These are phyloP conservation scores for Urochloa ruziziensis DNA, from an alignment of 176 grass and related monocot genomes.

Conservation along the genomic window DNA sequence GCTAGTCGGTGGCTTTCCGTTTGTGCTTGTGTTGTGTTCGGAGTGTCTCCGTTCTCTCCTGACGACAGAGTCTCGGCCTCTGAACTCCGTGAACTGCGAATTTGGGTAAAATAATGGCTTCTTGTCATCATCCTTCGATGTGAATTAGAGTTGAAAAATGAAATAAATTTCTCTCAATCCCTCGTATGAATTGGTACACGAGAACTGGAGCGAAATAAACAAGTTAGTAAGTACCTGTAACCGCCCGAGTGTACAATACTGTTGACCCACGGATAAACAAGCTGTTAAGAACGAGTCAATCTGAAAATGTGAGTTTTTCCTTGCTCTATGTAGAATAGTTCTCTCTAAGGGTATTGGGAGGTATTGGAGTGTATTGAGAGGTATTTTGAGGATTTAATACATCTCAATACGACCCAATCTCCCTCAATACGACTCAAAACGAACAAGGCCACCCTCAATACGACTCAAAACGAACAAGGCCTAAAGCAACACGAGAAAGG, in stretches of 20 bases:
- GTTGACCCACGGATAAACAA: neutral
- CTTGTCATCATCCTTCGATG: neutral
- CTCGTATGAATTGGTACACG: neutral
- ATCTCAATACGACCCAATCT: too few species aligned
- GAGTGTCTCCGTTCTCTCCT: neutral
- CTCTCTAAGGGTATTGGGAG: too few species aligned
- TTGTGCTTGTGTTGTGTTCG: neutral
- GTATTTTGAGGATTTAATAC: too few species aligned
- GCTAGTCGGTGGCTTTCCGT: neutral
- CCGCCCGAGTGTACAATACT: too few species aligned
- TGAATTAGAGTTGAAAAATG: neutral
- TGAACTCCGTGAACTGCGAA: neutral
- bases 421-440: too few species aligned
- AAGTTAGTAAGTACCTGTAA: too few species aligned
- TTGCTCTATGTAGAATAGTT: too few species aligned
- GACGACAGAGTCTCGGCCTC: neutral
- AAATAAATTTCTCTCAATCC: neutral
- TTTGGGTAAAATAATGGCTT: neutral
- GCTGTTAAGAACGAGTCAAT: neutral
- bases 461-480: too few species aligned
- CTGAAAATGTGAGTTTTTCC: neutral
- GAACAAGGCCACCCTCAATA: too few species aligned
- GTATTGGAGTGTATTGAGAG: too few species aligned
- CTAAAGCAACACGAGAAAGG: too few species aligned
- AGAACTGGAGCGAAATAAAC: neutral